phyloP scores from a whole-genome alignment of 164 flowering plant species.

The Pachysandra terminalis region DNA sequence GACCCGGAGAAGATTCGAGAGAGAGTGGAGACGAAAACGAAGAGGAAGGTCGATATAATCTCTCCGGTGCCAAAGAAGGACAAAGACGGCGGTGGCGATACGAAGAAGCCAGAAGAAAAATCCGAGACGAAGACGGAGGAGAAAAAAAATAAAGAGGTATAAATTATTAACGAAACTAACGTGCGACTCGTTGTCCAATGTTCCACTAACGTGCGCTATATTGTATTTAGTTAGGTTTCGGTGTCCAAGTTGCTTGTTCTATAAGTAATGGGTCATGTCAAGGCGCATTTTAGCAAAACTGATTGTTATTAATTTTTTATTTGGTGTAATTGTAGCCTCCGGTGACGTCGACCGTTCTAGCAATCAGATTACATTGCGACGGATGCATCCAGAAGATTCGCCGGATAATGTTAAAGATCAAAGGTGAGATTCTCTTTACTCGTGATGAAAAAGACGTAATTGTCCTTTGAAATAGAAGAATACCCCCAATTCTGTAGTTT shows the following conservation, averaged over 20 bases:
- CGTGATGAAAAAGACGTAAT: not conserved
- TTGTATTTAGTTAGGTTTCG: not conserved
- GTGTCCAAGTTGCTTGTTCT: not conserved
- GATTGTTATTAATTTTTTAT: too few species aligned
- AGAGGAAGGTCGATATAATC: slow-evolving; percentile 54
- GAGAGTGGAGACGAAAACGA: slow-evolving; percentile 40
- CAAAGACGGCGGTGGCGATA: slow-evolving; percentile 27
- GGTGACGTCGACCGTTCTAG: slow-evolving; percentile 24
- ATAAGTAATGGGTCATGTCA: too few species aligned
- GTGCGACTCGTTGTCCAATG: not conserved
- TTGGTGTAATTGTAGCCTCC: slow-evolving; percentile 15
- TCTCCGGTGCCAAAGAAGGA: slow-evolving; percentile 46
- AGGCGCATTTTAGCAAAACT: not conserved
- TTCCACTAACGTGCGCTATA: not conserved
- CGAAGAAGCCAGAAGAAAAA: slow-evolving; percentile 31
- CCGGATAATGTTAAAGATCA: slow-evolving; percentile 16
- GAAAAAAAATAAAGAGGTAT: slow-evolving; percentile 44
- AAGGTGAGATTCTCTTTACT: slow-evolving; percentile 7
- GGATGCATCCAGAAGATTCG: slow-evolving; percentile 27
- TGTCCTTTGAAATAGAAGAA: not conserved
- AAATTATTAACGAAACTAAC: not conserved
- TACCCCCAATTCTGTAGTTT: too few species aligned
- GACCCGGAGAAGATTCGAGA: slow-evolving; percentile 37
- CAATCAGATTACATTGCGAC: slow-evolving; percentile 25
- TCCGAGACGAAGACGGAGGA: slow-evolving; percentile 28